A percentile compares a stretch with the other conserved stretches of the same genome.
These are phyloP conservation scores for Pseudevernia furfuracea DNA, from an alignment of 495 filamentous ascomycete species.

Conservation along the genomic window DNA sequence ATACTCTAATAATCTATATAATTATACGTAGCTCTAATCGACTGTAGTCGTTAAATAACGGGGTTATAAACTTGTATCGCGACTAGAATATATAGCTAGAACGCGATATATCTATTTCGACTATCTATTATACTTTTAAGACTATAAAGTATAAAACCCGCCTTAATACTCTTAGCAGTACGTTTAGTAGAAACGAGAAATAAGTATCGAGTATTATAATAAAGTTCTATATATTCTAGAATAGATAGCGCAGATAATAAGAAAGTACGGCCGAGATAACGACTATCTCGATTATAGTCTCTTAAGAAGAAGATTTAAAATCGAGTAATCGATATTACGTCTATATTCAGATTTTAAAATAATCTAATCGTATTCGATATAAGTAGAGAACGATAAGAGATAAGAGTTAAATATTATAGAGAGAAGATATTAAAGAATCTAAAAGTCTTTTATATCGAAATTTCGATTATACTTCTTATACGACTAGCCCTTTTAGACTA, in stretches of 20 bases:
- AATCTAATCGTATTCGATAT: background rate
- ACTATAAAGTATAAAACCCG: constrained; percentile 1
- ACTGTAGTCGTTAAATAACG: background rate
- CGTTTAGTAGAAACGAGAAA: background rate
- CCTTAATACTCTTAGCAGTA: background rate
- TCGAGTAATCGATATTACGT: background rate
- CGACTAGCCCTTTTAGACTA: background rate
- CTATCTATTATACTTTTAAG: background rate
- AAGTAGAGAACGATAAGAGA: too few relatives aligned
- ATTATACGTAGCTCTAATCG: background rate
- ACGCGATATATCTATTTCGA: constrained; percentile 7
- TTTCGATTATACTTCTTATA: background rate
- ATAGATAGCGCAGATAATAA: background rate
- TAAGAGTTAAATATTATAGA: background rate
- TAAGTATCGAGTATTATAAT: background rate
- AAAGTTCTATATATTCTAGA: background rate
- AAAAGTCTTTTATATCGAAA: background rate
- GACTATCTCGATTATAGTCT: too few relatives aligned
- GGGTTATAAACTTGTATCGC: constrained; percentile 1
- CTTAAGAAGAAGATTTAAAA: background rate
- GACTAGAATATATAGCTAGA: background rate
- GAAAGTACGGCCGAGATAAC: background rate
- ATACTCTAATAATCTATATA: constrained; percentile 4
- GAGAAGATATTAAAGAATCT: background rate
- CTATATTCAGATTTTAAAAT: constrained; percentile 1